Evolutionary conservation across 306 rosid species (phyloP), one percentile per base, ranked within the genome.

Genomic region (Inga laurina): DNA sequence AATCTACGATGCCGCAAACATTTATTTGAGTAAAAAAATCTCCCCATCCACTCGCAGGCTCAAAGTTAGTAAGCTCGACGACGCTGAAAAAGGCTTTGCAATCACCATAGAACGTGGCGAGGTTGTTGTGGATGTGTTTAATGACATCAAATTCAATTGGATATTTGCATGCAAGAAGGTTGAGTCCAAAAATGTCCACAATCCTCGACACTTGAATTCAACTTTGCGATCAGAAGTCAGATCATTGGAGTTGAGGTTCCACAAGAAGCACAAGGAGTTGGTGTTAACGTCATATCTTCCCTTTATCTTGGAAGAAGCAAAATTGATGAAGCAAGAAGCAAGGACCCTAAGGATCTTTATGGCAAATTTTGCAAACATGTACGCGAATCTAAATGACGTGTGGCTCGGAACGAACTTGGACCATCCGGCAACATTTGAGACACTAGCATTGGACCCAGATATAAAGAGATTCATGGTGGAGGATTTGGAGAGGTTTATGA

Each of bases 371-470:
- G 67, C 48, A 21, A 56, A 14, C 46, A 21, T 91, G 79, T 91
- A 82, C 66, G 72, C 83, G 30, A 75, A 61, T 83, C 13, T 57
- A 0, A 78, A 79, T 5, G 88, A 87, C 41, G 39, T 71, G 1
- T 92, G 97, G 97, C n/a, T 79, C 1, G 82, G 90, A 3, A 83
- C 85, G 6, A 89, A 86, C 7, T 79, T 94, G 2, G 91, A 92
- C 71, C 97, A 94, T 77, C 97, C 98, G 0, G 57, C 96, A 3
- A 91, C 94, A n/a, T 92, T 92, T 59, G 93, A 92, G 2, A 91
- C 92, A 35, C 78, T 94, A 14, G 94, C 98, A 4, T 30, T 92
- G 81, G 93, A 92, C 44, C 22, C 78, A 0, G 86, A 84, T 32
- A 75, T 87, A 14, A 89, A 86, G 80, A 82, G 76, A 10, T 89